These are phyloP conservation scores for Cytospora piceicola DNA, from an alignment of 2,329 filamentous ascomycete genomes.

Conservation along the genomic window DNA sequence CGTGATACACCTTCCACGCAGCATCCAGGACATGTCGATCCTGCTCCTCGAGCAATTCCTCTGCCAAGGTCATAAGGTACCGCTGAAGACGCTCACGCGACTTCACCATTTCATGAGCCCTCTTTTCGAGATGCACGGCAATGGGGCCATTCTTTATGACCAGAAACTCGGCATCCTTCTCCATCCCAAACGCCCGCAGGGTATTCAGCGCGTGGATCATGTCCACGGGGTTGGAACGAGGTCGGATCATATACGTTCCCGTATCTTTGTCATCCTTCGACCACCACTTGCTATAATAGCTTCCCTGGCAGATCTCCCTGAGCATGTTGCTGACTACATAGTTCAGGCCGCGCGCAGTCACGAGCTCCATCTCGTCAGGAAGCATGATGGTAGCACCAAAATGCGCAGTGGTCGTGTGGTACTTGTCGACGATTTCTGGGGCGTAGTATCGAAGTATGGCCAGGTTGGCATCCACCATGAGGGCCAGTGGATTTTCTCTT, in stretches of 20 bases:
- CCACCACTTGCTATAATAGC: background rate
- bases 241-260: background rate
- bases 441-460: background rate
- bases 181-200: background rate
- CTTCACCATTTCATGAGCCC: background rate
- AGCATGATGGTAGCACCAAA: background rate
- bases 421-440: background rate
- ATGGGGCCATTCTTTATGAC: background rate
- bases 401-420: background rate
- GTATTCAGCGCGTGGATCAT: background rate
- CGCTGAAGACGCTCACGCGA: background rate
- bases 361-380: background rate
- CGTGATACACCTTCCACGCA: background rate
- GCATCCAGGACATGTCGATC: background rate
- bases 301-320: background rate
- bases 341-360: background rate
- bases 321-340: background rate
- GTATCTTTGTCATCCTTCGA: background rate
- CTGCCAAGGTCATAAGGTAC: background rate
- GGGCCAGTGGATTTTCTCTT: background rate
- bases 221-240: background rate
- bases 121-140: background rate
- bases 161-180: background rate
- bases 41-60: background rate
- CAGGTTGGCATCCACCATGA: background rate